Evolutionary conservation across 495 filamentous ascomycete genomes (phyloP).

Genomic region (Neurospora sp.): DNA sequence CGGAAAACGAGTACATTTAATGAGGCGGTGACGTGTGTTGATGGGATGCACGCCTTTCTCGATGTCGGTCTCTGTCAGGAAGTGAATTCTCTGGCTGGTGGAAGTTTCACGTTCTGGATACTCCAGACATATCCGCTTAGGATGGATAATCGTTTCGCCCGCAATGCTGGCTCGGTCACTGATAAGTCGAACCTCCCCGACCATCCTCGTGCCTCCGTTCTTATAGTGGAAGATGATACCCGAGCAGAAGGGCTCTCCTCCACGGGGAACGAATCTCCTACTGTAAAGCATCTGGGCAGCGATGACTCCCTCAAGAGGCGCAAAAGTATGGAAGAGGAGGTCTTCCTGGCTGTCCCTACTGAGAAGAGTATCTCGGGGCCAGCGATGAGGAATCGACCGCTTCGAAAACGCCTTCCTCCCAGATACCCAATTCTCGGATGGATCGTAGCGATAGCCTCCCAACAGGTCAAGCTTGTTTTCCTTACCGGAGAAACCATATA

Average conservation of each 20-base stretch:
- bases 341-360: background rate
- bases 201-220: background rate
- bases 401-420: no score
- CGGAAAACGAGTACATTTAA: background rate
- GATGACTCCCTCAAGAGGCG: background rate
- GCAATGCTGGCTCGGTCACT: background rate
- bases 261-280: background rate
- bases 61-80: background rate
- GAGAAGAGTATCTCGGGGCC: background rate
- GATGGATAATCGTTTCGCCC: background rate
- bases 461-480: rapidly evolving
- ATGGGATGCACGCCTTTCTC: background rate
- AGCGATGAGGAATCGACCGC: background rate
- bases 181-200: background rate
- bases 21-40: no score
- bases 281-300: background rate
- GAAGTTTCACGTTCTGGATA: background rate
- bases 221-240: background rate
- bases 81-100: background rate
- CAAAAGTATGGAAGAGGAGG: background rate
- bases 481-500: background rate
- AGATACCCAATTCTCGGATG: background rate
- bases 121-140: background rate
- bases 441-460: background rate
- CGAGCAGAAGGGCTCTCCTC: background rate